Evolutionary conservation across 306 rosid species (phyloP), one percentile per base, ranked within the genome.

Genomic region (Sindora glabra): DNA sequence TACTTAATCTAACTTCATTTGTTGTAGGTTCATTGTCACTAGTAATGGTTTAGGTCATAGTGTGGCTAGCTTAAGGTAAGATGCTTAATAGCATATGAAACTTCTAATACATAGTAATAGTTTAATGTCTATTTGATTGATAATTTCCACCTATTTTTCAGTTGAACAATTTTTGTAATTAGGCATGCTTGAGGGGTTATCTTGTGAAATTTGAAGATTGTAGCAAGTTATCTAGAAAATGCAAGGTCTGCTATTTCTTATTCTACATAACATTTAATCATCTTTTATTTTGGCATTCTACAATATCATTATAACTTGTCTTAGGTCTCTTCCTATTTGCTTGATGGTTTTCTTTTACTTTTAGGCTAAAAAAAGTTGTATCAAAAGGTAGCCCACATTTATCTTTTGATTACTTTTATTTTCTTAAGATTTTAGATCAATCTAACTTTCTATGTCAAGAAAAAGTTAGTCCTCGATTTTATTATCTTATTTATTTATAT

Each of bases 131-230:
- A 14, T 63, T 26, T 71, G 23, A 67, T 54, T 69, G 49, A 69
- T 56, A 14, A 27, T 46, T 39, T 9, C 15, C 53, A 2, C 11
- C 48, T 10, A n/a, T n/a, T n/a, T 79, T 74, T 64, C 48, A 92
- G 98, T 77, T 92, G 65, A 92, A 92, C 77, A 73, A 79, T 76
- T 77, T 90, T n/a, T 79, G 32, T 18, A 92, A 83, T 67, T 92
- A 96, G 98, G 83, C 74, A 72, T 80, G 42, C 24, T 62, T 92
- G 79, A 81, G 73, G 77, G 75, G 52, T 47, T 92, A 96, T 78
- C 92, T 88, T 5, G 95, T 88, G 55, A 92, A 86, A 75, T 83
- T 96, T 16, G 83, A 88, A 23, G 92, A 85, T 67, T 92, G 98
- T 83, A 81, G 77, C 24, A 68, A 78, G 42, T 83, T 92, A 37